Evolutionary conservation across 129 eudicot species (phyloP).

Genomic region (Tanacetum coccineum): DNA sequence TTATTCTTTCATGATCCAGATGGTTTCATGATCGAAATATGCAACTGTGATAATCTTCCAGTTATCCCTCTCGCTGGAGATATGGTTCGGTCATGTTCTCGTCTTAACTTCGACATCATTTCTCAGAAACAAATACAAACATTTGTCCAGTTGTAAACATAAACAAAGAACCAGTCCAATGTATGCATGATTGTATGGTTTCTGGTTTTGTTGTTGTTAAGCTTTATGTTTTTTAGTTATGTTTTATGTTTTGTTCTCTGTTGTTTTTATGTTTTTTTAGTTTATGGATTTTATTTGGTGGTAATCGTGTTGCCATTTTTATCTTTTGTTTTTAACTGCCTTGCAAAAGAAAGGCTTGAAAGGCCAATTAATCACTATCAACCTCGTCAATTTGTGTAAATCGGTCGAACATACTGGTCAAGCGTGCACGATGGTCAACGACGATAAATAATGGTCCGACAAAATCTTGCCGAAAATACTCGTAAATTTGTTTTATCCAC

Average conservation of each 20-base stretch:
- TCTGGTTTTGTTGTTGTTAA: background rate
- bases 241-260: background rate
- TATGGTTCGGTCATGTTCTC: constrained; percentile 74
- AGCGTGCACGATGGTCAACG: no score
- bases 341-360: no score
- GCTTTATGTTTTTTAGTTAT: background rate
- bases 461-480: no score
- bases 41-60: constrained; percentile 89
- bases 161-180: background rate
- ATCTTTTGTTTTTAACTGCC: background rate
- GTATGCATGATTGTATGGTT: background rate
- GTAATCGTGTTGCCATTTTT: constrained; percentile 1
- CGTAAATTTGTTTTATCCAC: no score
- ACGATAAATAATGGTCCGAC: no score
- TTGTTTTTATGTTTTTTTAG: background rate
- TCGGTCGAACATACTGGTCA: no score
- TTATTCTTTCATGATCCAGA: constrained; percentile 95
- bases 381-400: no score
- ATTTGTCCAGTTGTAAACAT: constrained; percentile 28
- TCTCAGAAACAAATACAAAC: constrained; percentile 35
- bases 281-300: constrained; percentile 7
- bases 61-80: constrained; percentile 78
- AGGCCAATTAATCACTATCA: no score
- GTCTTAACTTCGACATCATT: constrained; percentile 44
- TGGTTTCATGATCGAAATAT: constrained; percentile 92